Evolutionary conservation across 306 rosid genomes (phyloP).

Genomic region (Begonia loranthoides): DNA sequence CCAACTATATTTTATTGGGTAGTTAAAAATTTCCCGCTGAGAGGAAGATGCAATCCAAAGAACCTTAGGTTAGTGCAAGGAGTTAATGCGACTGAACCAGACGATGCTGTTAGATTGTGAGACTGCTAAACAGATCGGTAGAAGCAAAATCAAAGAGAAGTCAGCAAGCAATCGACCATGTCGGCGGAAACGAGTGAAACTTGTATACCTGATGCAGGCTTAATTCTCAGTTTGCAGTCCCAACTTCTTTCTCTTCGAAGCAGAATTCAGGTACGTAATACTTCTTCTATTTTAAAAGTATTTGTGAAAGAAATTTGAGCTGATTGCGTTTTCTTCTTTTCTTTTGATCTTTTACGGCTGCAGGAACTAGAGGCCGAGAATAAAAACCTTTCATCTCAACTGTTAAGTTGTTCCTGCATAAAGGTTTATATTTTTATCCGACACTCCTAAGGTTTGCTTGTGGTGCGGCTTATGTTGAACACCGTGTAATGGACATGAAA

Average conservation of each 20-base stretch:
- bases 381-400: conserved; percentile 39
- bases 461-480: conserved; percentile 1
- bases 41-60: too few species aligned
- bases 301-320: not conserved
- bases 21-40: too few species aligned
- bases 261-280: conserved; percentile 41
- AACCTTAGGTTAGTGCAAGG: not conserved
- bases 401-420: conserved; percentile 29
- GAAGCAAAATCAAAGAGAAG: too few species aligned
- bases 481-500: conserved; percentile 7
- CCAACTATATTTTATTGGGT: too few species aligned
- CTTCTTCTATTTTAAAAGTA: not conserved
- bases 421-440: conserved; percentile 27
- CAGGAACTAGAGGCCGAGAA: conserved; percentile 67
- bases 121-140: too few species aligned
- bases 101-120: too few species aligned
- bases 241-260: conserved; percentile 21
- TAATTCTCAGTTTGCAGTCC: conserved; percentile 23
- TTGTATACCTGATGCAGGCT: conserved; percentile 11
- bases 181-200: conserved; percentile 21
- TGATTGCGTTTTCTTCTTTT: not conserved
- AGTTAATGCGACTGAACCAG: not conserved
- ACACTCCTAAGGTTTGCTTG: conserved; percentile 2
- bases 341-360: conserved; percentile 8
- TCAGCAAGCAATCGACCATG: conserved; percentile 10